phyloP scores from a whole-genome alignment of 306 rosid species.

The Vigna angularis region DNA sequence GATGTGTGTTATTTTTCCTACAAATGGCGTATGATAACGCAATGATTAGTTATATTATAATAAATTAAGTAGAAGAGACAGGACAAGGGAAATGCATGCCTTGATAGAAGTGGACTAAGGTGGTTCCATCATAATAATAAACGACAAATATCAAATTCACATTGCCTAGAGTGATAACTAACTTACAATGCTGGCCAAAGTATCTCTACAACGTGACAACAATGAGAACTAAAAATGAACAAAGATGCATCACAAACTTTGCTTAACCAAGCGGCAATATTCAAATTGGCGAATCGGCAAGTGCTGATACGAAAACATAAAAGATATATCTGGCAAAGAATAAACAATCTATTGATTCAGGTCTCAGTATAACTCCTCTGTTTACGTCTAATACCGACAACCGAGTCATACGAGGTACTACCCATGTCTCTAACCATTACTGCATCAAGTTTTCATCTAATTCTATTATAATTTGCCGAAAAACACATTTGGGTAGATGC shows the following conservation, averaged over 20 bases:
- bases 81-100: background rate
- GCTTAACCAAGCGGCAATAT: conserved; percentile 57
- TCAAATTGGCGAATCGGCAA: conserved; percentile 55
- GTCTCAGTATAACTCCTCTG: conserved; percentile 21
- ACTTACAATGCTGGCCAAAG: conserved; percentile 42
- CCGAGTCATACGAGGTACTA: conserved; percentile 2
- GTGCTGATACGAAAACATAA: conserved; percentile 39
- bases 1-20: background rate
- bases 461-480: too few species aligned
- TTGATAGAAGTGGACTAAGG: conserved; percentile 11
- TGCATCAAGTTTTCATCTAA: too few species aligned
- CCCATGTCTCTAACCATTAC: background rate
- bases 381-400: conserved; percentile 32
- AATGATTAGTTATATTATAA: background rate
- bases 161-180: background rate
- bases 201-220: conserved; percentile 45
- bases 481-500: too few species aligned
- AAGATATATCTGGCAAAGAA: background rate
- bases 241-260: conserved; percentile 46
- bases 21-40: background rate
- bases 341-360: conserved; percentile 15
- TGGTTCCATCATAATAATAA: background rate
- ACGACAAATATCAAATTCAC: conserved; percentile 8
- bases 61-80: background rate
- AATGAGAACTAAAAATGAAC: conserved; percentile 35